A percentile compares a stretch with the other conserved stretches of the same genome.
Conservation (phyloP, 257 asterid genomes). For the Solanum neorickii region DNA sequence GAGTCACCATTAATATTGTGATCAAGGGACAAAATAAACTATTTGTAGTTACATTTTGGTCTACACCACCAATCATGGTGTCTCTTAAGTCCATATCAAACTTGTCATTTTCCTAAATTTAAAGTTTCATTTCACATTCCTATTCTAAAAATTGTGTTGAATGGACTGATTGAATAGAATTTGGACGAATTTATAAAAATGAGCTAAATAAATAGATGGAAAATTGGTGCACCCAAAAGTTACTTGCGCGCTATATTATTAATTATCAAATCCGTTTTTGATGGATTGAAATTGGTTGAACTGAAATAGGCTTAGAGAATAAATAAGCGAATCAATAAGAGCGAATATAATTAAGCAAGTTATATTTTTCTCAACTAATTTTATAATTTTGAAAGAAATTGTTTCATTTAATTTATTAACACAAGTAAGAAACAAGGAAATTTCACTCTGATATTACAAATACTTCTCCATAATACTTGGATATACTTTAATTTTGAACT, state of each 20-base stretch:
- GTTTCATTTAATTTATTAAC: neutral
- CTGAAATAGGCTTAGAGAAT: too few relatives aligned
- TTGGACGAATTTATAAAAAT: neutral
- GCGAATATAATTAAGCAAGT: too few relatives aligned
- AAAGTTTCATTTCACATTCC: neutral
- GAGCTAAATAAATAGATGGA: neutral
- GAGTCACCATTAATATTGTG: constrained; percentile 9
- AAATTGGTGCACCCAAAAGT: neutral
- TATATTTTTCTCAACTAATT: too few relatives aligned
- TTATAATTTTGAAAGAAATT: too few relatives aligned
- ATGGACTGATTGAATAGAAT: too few relatives aligned
- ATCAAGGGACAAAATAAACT: neutral
- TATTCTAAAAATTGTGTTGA: neutral
- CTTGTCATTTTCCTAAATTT: neutral
- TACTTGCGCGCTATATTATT: too few relatives aligned
- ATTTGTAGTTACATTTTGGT: neutral
- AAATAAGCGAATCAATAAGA: too few relatives aligned
- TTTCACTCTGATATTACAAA: too few relatives aligned
- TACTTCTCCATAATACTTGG: neutral
- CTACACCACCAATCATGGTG: neutral
- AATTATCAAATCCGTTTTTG: too few relatives aligned
- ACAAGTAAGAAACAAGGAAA: neutral
- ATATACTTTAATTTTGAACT: neutral
- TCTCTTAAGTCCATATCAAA: neutral
- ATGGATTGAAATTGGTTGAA: neutral